Percentiles rank a stretch among this genome's conserved stretches.
Evolutionary conservation across 1,139 yeast genomes (phyloP).

Genomic region (Lodderomyces jiufengensis): DNA sequence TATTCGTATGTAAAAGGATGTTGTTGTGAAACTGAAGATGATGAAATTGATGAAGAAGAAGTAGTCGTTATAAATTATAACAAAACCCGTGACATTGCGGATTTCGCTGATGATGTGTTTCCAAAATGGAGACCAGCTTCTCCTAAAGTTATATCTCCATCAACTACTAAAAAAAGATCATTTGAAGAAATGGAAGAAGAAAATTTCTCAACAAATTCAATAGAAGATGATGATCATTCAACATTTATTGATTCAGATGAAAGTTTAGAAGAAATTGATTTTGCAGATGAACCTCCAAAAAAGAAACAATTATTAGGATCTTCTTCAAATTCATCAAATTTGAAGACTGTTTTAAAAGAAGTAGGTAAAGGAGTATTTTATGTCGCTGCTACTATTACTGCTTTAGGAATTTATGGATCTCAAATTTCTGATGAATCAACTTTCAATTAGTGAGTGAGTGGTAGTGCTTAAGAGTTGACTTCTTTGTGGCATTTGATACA

Average conservation of each 20-base stretch:
- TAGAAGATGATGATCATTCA: too few species aligned
- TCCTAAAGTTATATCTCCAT: too few species aligned
- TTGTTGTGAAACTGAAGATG: background rate
- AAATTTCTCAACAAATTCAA: too few species aligned
- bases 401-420: slow-evolving; percentile 38
- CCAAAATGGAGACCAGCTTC: too few species aligned
- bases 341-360: slow-evolving; percentile 28
- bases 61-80: too few species aligned
- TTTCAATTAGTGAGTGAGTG: too few species aligned
- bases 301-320: slow-evolving; percentile 11
- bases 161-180: background rate
- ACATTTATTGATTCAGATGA: slow-evolving; percentile 1
- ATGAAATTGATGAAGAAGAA: background rate
- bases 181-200: slow-evolving; percentile 1
- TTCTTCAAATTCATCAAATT: background rate
- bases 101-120: background rate
- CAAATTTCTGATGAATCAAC: background rate
- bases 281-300: slow-evolving; percentile 9
- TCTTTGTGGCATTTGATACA: background rate
- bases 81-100: too few species aligned
- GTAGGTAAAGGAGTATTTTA: slow-evolving; percentile 33
- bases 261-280: background rate
- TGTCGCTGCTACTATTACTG: slow-evolving; percentile 33
- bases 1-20: background rate
- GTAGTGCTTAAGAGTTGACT: background rate